phyloP scores from a whole-genome alignment of 805 yeast genomes.

The Hanseniaspora singularis region DNA sequence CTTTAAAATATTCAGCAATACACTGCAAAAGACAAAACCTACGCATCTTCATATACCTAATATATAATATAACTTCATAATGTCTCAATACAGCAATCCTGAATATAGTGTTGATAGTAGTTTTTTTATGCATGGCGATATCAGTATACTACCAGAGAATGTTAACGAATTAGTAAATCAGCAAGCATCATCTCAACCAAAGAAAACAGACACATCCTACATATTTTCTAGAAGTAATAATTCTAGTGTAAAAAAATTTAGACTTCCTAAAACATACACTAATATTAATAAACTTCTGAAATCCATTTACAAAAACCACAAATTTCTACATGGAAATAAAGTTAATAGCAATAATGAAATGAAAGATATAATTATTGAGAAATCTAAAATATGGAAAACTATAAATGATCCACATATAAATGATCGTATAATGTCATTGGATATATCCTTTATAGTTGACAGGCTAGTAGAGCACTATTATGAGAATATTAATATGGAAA shows the following conservation, averaged over 20 bases:
- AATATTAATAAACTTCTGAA: constrained; percentile 8
- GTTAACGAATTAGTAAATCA: neutral
- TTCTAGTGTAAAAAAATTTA: neutral
- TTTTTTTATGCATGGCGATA: constrained; percentile 6
- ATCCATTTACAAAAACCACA: constrained; percentile 5
- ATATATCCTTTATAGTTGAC: neutral
- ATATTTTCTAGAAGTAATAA: neutral
- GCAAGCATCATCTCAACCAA: neutral
- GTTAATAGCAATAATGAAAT: constrained; percentile 1
- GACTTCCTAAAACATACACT: constrained; percentile 4
- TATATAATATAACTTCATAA: neutral
- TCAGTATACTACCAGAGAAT: constrained; percentile 6
- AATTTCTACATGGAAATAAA: neutral
- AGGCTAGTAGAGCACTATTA: neutral
- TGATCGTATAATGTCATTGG: constrained; percentile 12
- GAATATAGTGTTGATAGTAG: constrained; percentile 8
- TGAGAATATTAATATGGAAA: neutral
- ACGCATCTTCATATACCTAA: neutral
- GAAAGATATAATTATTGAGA: neutral
- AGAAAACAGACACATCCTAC: neutral
- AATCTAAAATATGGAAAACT: constrained; percentile 5
- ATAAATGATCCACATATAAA: constrained; percentile 8
- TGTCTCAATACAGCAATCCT: constrained; percentile 2
- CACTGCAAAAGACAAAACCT: too few relatives aligned
- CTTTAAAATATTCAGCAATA: too few relatives aligned